Evolutionary conservation across 164 flowering plant species (phyloP).

Genomic region (Saururus chinensis): DNA sequence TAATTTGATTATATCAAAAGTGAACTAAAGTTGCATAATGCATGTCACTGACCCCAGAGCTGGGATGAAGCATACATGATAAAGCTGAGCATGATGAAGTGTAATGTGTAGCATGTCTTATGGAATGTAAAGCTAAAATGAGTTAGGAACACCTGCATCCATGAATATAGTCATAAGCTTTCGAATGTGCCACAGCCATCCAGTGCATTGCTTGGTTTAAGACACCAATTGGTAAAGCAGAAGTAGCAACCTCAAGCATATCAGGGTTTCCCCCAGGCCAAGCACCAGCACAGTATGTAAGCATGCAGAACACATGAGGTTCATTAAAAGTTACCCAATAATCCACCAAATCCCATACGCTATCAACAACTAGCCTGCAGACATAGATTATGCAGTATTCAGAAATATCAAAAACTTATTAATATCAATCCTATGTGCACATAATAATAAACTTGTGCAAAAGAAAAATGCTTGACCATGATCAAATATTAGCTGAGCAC

Average conservation of each 20-base stretch:
- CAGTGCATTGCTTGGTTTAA: slow-evolving; percentile 81
- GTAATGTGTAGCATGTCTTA: neutral
- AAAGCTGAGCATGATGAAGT: neutral
- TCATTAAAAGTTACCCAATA: slow-evolving; percentile 97
- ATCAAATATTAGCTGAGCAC: no score
- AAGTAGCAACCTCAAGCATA: slow-evolving; percentile 84
- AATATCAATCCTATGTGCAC: neutral
- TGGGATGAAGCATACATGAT: neutral
- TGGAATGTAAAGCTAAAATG: neutral
- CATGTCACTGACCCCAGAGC: no score
- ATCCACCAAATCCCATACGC: slow-evolving; percentile 69
- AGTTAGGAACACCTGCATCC: slow-evolving; percentile 34
- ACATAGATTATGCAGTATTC: neutral
- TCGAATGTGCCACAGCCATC: slow-evolving; percentile 81
- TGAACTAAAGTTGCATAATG: no score
- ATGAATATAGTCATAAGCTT: slow-evolving; percentile 88
- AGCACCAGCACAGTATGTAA: slow-evolving; percentile 95
- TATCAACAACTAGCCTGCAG: slow-evolving; percentile 84
- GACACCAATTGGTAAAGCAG: slow-evolving; percentile 87
- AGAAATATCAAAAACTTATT: neutral
- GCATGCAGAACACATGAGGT: slow-evolving; percentile 91
- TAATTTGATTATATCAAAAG: no score
- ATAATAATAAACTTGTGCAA: no score
- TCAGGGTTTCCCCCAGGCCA: slow-evolving; percentile 99
- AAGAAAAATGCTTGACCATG: no score